Evolutionary conservation across 805 yeast genomes (phyloP), one percentile per base, ranked within the genome.

Genomic region (Wickerhamomyces canadensis): DNA sequence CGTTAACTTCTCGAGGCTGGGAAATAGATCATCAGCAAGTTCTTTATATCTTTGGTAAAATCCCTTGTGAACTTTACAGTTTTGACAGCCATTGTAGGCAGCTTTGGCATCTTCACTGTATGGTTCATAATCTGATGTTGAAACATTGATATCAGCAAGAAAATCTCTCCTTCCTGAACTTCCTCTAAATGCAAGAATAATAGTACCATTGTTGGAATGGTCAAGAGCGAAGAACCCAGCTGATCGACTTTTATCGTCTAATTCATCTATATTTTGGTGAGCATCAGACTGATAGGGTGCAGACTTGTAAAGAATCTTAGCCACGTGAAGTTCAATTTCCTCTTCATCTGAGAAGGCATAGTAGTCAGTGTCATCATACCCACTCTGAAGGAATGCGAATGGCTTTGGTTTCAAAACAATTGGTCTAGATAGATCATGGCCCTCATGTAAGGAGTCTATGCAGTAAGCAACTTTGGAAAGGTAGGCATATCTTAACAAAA

Each of bases 51-150:
- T 72, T 15, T 61, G 56, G 36, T 70, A 65, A 52, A 81, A 80
- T 0, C 93, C 93, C 33, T 67, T 57, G 59, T 84, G 93, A 7
- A 80, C 77, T 19, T 52, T 58, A 52, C 89, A 81, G 13, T 58
- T 61, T 9, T 54, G 48, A 55, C 89, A 82, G 1, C 18, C 34
- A 12, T 27, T 31, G 16, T 44, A 46, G 5, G 24, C 35, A 9
- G 17, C 14, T 17, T 12, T 31, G 1, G 49, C 52, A 1, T 25
- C 25, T 53, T 33, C 40, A 35, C 38, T 31, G 8, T n/a, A 5
- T 48, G 60, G 43, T 40, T 31, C 23, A 47, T 47, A 40, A 45
- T 51, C 39, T 33, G 48, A 40, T 32, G 52, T 28, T 24, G 41
- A 38, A 17, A 71, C 62, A 33, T 70, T 69, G 30, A 80, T 60